Evolutionary conservation across 495 filamentous ascomycete species (phyloP).

Genomic region (Letharia lupina): DNA sequence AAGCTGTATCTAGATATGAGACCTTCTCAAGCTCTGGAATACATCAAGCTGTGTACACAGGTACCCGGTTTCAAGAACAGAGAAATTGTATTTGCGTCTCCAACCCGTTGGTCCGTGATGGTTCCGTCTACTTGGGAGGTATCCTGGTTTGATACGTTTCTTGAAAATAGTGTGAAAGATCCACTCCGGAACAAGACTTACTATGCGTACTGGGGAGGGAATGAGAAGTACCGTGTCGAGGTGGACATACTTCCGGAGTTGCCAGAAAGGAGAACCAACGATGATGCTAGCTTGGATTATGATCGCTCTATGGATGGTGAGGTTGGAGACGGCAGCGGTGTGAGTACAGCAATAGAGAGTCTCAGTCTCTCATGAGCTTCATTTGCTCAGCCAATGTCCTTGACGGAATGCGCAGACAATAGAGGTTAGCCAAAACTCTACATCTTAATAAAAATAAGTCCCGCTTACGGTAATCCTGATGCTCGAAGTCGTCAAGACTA

Average conservation of each 20-base stretch:
- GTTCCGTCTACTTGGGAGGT: background rate
- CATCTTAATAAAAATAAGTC: too few species aligned
- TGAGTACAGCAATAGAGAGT: background rate
- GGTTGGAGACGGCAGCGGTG: background rate
- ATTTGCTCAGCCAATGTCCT: background rate
- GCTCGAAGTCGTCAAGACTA: background rate
- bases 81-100: background rate
- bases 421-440: background rate
- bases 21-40: background rate
- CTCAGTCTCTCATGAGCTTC: background rate
- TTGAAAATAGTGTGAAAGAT: background rate
- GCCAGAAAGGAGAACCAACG: background rate
- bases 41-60: background rate
- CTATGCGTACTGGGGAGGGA: background rate
- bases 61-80: background rate
- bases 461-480: background rate
- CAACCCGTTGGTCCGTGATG: background rate
- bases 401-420: background rate
- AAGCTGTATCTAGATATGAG: background rate
- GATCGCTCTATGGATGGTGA: background rate
- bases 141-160: background rate
- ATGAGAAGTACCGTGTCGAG: conserved; percentile 1
- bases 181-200: background rate
- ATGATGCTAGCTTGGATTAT: background rate
- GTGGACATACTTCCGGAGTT: background rate